phyloP scores from a whole-genome alignment of 2,329 filamentous ascomycete species.

The Diaporthe capsici region DNA sequence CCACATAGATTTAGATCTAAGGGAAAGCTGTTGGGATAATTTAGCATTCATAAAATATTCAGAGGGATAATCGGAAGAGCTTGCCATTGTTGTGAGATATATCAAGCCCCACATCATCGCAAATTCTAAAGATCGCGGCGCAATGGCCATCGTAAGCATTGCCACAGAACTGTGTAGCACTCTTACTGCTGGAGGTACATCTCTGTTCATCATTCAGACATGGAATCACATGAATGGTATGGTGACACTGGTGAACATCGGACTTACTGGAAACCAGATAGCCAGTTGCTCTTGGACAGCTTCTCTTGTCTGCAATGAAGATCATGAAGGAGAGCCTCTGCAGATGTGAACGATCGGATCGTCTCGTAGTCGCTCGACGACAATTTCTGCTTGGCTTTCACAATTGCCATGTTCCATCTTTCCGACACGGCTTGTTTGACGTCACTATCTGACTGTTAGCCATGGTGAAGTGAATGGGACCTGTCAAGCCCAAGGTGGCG shows the following conservation, averaged over 20 bases:
- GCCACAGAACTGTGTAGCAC: background rate
- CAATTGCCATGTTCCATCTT: background rate
- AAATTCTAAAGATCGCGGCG: background rate
- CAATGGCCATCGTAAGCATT: background rate
- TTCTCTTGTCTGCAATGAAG: background rate
- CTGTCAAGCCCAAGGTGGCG: background rate
- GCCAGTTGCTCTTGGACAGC: background rate
- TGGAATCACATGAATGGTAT: background rate
- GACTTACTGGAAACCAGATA: background rate
- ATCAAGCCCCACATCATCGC: background rate
- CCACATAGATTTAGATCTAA: background rate
- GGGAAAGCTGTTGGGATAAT: background rate
- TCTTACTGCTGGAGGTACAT: background rate
- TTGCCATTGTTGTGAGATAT: background rate
- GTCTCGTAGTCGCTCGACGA: background rate
- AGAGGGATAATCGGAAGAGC: background rate
- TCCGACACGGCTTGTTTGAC: background rate
- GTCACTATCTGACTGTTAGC: background rate
- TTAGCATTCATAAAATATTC: background rate
- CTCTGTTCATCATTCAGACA: background rate
- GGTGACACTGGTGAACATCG: rapidly evolving
- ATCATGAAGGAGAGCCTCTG: background rate
- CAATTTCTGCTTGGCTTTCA: background rate
- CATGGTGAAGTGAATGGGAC: background rate
- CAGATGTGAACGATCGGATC: background rate